These are phyloP conservation scores for Lomentospora prolificans DNA, from an alignment of 2,329 filamentous ascomycete species.

Conservation along the genomic window DNA sequence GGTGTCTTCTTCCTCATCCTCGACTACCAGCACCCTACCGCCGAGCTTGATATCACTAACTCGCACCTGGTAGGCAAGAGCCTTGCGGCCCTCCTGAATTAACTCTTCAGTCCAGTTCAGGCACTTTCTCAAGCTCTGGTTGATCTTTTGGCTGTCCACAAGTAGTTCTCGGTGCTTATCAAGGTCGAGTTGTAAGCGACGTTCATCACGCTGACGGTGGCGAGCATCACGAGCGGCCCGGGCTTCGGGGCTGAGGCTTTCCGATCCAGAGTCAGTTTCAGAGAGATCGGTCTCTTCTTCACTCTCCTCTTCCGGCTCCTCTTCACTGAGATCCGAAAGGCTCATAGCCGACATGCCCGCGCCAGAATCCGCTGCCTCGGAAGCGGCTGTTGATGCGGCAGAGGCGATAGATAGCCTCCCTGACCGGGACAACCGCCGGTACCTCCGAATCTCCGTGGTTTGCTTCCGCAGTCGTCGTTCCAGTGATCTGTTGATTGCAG, in stretches of 20 bases:
- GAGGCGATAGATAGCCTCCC: conserved; percentile 58
- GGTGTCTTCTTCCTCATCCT: conserved; percentile 42
- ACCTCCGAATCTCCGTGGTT: conserved; percentile 76
- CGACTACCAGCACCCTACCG: conserved; percentile 61
- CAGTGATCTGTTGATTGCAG: conserved; percentile 88
- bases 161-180: conserved; percentile 82
- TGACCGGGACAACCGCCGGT: conserved; percentile 72
- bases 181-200: conserved; percentile 73
- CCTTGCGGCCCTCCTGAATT: conserved; percentile 80
- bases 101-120: conserved; percentile 82
- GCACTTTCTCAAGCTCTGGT: conserved; percentile 84
- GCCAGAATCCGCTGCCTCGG: conserved; percentile 31
- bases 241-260: conserved; percentile 28
- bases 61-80: conserved; percentile 71
- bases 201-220: conserved; percentile 67
- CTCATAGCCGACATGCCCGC: conserved; percentile 33
- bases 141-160: conserved; percentile 87
- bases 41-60: conserved; percentile 74
- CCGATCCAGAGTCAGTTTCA: conserved; percentile 13
- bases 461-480: conserved; percentile 90
- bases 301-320: conserved; percentile 29
- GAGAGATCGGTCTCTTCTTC: conserved; percentile 40
- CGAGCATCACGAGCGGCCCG: conserved; percentile 33
- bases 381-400: conserved; percentile 33
- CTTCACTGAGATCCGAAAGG: conserved; percentile 43